These are phyloP conservation scores for Colletotrichum godetiae DNA, from an alignment of 2,329 filamentous ascomycete species.

Conservation along the genomic window DNA sequence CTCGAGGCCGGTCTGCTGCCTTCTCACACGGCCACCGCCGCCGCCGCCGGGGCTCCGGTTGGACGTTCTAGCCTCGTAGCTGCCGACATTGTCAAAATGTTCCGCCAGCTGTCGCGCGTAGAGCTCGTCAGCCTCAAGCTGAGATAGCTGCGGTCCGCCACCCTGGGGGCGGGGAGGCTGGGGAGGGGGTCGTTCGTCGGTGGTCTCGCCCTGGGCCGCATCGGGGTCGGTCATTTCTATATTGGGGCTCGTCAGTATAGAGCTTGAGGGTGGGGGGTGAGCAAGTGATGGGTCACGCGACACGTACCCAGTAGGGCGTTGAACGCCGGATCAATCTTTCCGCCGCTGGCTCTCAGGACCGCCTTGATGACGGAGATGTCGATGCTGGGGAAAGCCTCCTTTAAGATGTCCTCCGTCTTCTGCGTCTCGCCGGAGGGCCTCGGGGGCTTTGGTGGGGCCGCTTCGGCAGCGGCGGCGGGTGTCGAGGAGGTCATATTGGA, in stretches of 20 bases:
- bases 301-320: constrained; percentile 86
- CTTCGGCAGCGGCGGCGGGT: constrained; percentile 44
- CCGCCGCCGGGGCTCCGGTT: constrained; percentile 50
- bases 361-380: constrained; percentile 86
- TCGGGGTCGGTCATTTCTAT: constrained; percentile 84
- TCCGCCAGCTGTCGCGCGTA: constrained; percentile 94
- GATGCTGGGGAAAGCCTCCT: constrained; percentile 91
- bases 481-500: constrained; percentile 49
- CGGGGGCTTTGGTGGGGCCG: constrained; percentile 83
- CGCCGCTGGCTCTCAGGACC: constrained; percentile 85
- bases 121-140: constrained; percentile 89
- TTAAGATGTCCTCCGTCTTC: constrained; percentile 87
- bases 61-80: constrained; percentile 67
- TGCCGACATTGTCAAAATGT: constrained; percentile 78
- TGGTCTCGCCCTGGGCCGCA: constrained; percentile 65
- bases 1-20: constrained; percentile 59
- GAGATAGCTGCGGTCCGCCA: constrained; percentile 69
- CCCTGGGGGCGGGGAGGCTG: constrained; percentile 82
- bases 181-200: constrained; percentile 74
- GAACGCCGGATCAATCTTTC: constrained; percentile 92
- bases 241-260: constrained; percentile 29
- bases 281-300: constrained; percentile 11
- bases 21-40: constrained; percentile 38
- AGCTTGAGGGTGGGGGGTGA: neutral
- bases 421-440: constrained; percentile 84